Evolutionary conservation across 306 rosid genomes (phyloP).

Genomic region (Dicorynia guianensis): DNA sequence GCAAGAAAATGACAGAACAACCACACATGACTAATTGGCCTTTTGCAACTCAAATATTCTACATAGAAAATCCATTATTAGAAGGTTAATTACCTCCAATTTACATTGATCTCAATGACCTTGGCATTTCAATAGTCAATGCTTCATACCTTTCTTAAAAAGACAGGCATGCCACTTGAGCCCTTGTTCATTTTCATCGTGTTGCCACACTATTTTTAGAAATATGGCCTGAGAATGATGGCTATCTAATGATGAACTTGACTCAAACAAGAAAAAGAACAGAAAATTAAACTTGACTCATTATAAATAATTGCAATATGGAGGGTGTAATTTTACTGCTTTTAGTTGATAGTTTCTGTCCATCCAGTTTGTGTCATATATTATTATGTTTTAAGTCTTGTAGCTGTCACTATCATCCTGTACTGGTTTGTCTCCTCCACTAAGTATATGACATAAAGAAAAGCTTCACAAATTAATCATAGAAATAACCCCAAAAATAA

Average conservation of each 20-base stretch:
- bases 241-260: neutral
- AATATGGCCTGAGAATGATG: conserved; percentile 25
- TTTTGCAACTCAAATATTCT: neutral
- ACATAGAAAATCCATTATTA: neutral
- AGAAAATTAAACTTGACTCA: conserved; percentile 25
- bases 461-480: conserved; percentile 26
- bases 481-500: conserved; percentile 11
- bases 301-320: conserved; percentile 46
- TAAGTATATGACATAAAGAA: conserved; percentile 41
- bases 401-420: conserved; percentile 44
- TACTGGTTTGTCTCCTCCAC: conserved; percentile 44
- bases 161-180: too few relatives aligned
- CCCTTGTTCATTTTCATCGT: too few relatives aligned
- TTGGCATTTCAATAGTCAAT: neutral
- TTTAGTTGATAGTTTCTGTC: conserved; percentile 43
- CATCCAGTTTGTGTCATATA: conserved; percentile 45
- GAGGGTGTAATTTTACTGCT: conserved; percentile 38
- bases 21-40: conserved; percentile 30
- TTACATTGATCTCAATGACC: neutral
- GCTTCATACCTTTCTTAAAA: neutral
- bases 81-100: neutral
- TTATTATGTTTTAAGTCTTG: conserved; percentile 45
- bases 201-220: neutral
- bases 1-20: conserved; percentile 13
- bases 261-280: neutral